Evolutionary conservation across 1,284 basidiomycete species (phyloP), one percentile per base, ranked within the genome.

Genomic region (Flammula alnicola): DNA sequence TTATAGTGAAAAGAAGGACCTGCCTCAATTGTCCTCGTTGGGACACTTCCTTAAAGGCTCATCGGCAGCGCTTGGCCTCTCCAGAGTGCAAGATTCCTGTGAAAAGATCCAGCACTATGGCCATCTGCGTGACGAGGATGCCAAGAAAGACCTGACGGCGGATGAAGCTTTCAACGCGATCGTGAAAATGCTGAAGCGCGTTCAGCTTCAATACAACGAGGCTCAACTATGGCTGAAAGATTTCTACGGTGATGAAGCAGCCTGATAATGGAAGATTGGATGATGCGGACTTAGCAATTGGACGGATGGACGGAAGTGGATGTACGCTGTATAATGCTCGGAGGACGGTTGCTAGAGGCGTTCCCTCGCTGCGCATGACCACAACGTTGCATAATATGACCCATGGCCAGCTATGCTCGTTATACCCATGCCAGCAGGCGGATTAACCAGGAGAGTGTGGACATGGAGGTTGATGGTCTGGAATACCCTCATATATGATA

Each of bases 11-110:
- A 67, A 63, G 19, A 75, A 84, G 54, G 78, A 92, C 58, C 78
- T 95, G 11, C 59, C 63, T 6, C 71, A 83, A 57, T 80, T 97
- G 11, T 88, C 90, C 3, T 75, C 77, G 12, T 77, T 92, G 9
- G 95, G 94, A 0, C 95, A 98, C 70, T 98, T 93, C 70, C 83
- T 98, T 65, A 98, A 97, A 69, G 95, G 94, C 41, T 95, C 93
- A 2, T 95, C 92, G 25, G 94, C 94, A 11, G 92, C 95, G 1
- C 79, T 97, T 35, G 94, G 94, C 29, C 82, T 95, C 32, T 75
- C 77, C 56, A 84, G 83, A 61, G 93, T 98, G 47, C 86, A 93
- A 65, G 78, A 75, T 22, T 84, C 86, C 37, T 96, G 94, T 72
- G 93, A 93, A 69, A 81, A 82, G 70, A 95, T 96, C 66, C 94